Evolutionary conservation across 2,329 filamentous ascomycete species (phyloP).

Genomic region (Neobulgaria alba): DNA sequence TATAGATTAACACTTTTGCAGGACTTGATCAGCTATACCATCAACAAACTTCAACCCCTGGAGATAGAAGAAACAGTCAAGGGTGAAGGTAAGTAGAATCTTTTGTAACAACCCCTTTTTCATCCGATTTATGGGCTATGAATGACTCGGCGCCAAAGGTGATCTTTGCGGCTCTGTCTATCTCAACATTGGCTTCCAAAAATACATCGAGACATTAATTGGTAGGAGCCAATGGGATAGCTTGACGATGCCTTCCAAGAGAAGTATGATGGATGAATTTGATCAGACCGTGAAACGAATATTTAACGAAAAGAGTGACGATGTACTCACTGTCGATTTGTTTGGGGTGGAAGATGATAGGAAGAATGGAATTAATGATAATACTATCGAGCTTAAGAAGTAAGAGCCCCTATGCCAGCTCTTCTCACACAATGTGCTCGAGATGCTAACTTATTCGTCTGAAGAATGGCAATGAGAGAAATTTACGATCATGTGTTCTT

Average conservation of each 20-base stretch:
- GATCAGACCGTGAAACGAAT: slow-evolving; percentile 1
- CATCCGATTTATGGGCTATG: too few species aligned
- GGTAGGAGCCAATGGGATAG: neutral
- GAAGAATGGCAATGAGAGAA: slow-evolving; percentile 12
- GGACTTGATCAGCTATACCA: slow-evolving; percentile 42
- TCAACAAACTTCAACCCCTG: too few species aligned
- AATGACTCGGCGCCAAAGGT: slow-evolving; percentile 18
- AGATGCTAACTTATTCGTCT: too few species aligned
- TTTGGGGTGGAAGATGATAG: slow-evolving; percentile 29
- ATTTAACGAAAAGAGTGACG: slow-evolving; percentile 1
- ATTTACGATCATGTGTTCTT: too few species aligned
- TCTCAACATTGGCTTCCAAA: slow-evolving; percentile 16
- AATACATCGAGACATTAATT: slow-evolving; percentile 1
- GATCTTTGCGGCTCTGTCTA: slow-evolving; percentile 19
- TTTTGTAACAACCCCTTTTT: too few species aligned
- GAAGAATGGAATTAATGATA: too few species aligned
- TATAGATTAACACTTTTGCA: slow-evolving; percentile 23
- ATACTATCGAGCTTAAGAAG: too few species aligned
- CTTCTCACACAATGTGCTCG: too few species aligned
- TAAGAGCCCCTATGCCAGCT: too few species aligned
- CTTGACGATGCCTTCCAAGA: neutral
- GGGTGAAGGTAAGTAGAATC: too few species aligned
- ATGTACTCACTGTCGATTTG: slow-evolving; percentile 3
- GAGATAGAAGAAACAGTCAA: too few species aligned
- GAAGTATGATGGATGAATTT: slow-evolving; percentile 5